Evolutionary conservation across 2,329 filamentous ascomycete species (phyloP), one percentile per base, ranked within the genome.

Genomic region (Trichoderma oligosporum): DNA sequence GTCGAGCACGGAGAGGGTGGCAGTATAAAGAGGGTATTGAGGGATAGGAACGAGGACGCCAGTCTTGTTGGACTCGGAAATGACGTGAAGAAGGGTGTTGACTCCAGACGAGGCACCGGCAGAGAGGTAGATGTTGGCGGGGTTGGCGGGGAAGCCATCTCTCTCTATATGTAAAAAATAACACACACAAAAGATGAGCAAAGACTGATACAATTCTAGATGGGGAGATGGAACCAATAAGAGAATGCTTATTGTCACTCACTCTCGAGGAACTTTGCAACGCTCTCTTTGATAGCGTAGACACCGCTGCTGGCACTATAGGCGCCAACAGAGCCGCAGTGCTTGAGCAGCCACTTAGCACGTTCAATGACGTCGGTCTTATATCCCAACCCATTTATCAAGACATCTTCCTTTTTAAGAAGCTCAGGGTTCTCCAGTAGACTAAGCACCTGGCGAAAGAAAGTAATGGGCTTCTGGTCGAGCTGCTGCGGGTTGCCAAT

Each of bases 401-500:
- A 77, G n/a, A 88, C 86, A 63, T 93, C 83, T 71, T 91, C 85
- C 66, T 95, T 86, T 69, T 96, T 82, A 60, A 99, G 80, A 31
- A 99, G 79, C 57, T 79, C 72, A 1, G 94, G 94, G 78, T 97
- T 92, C 80, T 99, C 94, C 59, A 97, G 76, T 61, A 99, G 74
- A 75, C 91, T 96, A 68, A 94, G 82, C 25, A 99, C 94, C 77
- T 99, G 93, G 66, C 94, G 87, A 84, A 99, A 97, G 81, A 97
- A 99, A 65, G 94, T 99, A 68, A 99, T 93, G 68, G 94, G 94
- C 81, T 97, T 95, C 82, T 99, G 94, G 76, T 97, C 94, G 62
- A 99, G 85, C 77, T 99, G 94, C 76, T 99, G 94, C 4, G 94
- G 94, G 79, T 99, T 99, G 70, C 94, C 94, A 69, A 99, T 99